phyloP scores from a whole-genome alignment of 495 filamentous ascomycete species.

The Penicillium canescens region DNA sequence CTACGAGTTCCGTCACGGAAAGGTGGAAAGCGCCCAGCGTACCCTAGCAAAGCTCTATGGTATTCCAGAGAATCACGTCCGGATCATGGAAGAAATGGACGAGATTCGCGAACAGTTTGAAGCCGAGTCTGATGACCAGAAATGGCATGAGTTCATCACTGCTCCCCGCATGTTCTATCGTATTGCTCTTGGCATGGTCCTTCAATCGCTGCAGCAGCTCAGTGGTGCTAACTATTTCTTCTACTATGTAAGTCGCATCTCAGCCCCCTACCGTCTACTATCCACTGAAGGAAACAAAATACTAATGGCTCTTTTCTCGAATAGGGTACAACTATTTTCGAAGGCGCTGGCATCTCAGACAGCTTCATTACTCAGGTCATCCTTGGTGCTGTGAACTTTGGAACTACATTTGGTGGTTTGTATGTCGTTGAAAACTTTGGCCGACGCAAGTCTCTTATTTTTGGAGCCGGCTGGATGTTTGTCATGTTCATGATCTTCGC shows the following conservation, averaged over 20 bases:
- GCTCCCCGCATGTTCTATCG: constrained; percentile 74
- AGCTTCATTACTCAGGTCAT: constrained; percentile 74
- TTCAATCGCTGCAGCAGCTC: constrained; percentile 72
- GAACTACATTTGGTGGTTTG: constrained; percentile 67
- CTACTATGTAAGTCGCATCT: constrained; percentile 61
- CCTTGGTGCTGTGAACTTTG: constrained; percentile 72
- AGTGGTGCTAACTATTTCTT: constrained; percentile 76
- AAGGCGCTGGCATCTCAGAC: constrained; percentile 66
- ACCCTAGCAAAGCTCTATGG: constrained; percentile 73
- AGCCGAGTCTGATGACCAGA: constrained; percentile 54
- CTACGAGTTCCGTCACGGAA: constrained; percentile 65
- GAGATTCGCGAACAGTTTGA: constrained; percentile 62
- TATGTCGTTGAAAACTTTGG: constrained; percentile 72
- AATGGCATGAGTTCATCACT: constrained; percentile 69
- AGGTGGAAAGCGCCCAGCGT: constrained; percentile 58
- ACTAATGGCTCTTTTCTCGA: constrained; percentile 50
- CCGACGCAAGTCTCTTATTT: constrained; percentile 66
- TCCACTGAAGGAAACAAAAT: not conserved
- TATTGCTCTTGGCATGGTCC: constrained; percentile 61
- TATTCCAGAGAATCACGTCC: constrained; percentile 60
- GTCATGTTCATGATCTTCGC: constrained; percentile 71
- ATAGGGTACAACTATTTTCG: constrained; percentile 73
- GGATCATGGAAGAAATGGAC: constrained; percentile 66
- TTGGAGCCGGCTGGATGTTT: constrained; percentile 68
- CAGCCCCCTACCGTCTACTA: not conserved